A percentile compares a stretch with the other conserved stretches of the same genome.
Conservation (phyloP, 2,329 filamentous ascomycete species). For the Arthrocladium fulminans region DNA sequence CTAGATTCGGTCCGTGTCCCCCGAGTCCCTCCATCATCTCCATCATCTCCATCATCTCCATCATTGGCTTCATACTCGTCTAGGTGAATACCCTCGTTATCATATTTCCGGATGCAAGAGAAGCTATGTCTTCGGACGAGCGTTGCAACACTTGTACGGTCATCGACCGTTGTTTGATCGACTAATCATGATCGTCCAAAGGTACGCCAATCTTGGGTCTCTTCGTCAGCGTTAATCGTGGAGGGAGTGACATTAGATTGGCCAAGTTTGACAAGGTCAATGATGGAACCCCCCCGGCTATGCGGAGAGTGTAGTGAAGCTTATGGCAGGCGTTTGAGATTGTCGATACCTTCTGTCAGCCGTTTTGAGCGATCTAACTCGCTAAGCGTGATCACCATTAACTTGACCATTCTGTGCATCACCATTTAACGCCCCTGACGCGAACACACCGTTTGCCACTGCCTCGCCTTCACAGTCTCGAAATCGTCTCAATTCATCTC, state of each 20-base stretch:
- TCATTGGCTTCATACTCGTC: not conserved
- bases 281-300: too few species aligned
- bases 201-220: too few species aligned
- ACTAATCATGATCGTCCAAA: not conserved
- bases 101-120: not conserved
- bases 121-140: not conserved
- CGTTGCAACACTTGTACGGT: not conserved
- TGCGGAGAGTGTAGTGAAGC: not conserved
- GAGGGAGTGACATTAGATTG: too few species aligned
- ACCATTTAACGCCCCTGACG: not conserved
- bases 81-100: not conserved
- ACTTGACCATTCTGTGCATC: not conserved
- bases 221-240: too few species aligned
- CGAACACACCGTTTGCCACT: not conserved
- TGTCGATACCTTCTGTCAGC: not conserved
- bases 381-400: slow-evolving; percentile 5
- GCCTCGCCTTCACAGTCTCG: slow-evolving; percentile 2
- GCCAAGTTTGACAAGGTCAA: too few species aligned
- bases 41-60: not conserved
- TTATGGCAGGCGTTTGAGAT: not conserved
- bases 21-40: too few species aligned
- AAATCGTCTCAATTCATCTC: slow-evolving; percentile 9
- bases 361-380: not conserved
- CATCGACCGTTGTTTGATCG: not conserved
- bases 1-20: too few species aligned